Base-by-base conservation (phyloP, 2,329 filamentous ascomycete genomes). In the Zelopaecilomyces penicillatus region DNA sequence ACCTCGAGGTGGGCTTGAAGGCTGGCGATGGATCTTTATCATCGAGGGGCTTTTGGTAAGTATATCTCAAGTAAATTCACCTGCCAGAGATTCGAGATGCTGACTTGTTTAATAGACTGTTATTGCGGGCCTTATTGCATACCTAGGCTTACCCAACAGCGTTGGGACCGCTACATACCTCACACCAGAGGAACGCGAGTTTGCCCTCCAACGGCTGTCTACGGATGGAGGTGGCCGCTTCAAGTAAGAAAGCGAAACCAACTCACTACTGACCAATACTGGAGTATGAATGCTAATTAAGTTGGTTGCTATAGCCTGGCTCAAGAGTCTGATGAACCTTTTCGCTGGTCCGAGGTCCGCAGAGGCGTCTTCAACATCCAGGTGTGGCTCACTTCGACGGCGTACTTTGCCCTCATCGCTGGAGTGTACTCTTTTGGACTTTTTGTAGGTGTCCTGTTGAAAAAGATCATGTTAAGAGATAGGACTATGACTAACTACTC, bases 11-110 rank as follows among this genome's bases (percentile, higher is more conserved):
- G 73, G 73, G 1, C 62, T 79, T 4, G 71, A 70, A 47, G 71
- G 70, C 4, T 83, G 78, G 78, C 66, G 77, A 30, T 82, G 76
- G 76, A 80, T 82, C 11, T 76, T 82, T 45, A 73, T 80, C 39
- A 69, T 80, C 6, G 79, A 82, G 53, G 78, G 79, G 0, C 55
- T 79, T 19, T 54, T 76, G 4, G 70, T 73, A 49, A 57, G 68
- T 59, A 11, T 19, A 11, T 19, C 19, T 2, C 19, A 19, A 19
- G 2, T 3, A 19, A 19, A 3, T 3, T 19, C 19, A 4, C 38
- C 8, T 40, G 38, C 9, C n/a, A 6, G 28, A n/a, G 29, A 40
- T 11, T 31, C n/a, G 12, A 19, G 38, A 29, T 33, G 4, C 39
- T 11, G 37, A 36, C 7, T 36, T 29, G 19, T 27, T 43, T 42